Percentiles rank a stretch among this genome's conserved stretches.
These are phyloP conservation scores for Penstemon barbatus DNA, from an alignment of 257 asterid genomes.

Conservation along the genomic window DNA sequence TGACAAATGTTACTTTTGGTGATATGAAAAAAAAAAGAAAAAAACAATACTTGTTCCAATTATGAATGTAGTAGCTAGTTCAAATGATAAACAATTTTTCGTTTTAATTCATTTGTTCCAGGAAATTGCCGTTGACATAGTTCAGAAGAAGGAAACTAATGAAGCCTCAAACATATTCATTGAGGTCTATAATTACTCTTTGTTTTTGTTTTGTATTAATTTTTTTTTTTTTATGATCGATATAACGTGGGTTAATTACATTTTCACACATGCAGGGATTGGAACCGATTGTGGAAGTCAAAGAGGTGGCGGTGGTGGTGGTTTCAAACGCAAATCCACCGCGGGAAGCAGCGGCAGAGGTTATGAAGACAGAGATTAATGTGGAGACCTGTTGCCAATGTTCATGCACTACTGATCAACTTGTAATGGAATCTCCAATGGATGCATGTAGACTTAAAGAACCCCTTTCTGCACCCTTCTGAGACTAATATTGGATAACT, in stretches of 20 bases:
- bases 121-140: constrained; percentile 75
- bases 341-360: constrained; percentile 19
- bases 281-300: constrained; percentile 32
- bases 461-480: constrained; percentile 78
- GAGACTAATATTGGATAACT: constrained; percentile 2
- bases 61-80: neutral
- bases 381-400: constrained; percentile 55
- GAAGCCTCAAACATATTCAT: constrained; percentile 41
- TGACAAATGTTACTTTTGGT: too few relatives aligned
- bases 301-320: constrained; percentile 28
- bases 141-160: constrained; percentile 44
- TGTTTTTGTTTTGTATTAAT: neutral
- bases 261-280: constrained; percentile 31
- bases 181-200: constrained; percentile 37
- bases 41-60: neutral
- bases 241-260: neutral
- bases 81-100: neutral
- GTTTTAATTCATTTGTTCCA: constrained; percentile 31
- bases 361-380: constrained; percentile 7
- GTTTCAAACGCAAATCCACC: constrained; percentile 30
- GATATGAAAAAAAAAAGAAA: too few relatives aligned
- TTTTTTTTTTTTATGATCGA: too few relatives aligned
- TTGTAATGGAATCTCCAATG: constrained; percentile 38
- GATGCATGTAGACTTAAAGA: constrained; percentile 45
- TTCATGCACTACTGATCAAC: constrained; percentile 25